phyloP scores from a whole-genome alignment of 2,329 filamentous ascomycete species.

The Capronia epimyces region DNA sequence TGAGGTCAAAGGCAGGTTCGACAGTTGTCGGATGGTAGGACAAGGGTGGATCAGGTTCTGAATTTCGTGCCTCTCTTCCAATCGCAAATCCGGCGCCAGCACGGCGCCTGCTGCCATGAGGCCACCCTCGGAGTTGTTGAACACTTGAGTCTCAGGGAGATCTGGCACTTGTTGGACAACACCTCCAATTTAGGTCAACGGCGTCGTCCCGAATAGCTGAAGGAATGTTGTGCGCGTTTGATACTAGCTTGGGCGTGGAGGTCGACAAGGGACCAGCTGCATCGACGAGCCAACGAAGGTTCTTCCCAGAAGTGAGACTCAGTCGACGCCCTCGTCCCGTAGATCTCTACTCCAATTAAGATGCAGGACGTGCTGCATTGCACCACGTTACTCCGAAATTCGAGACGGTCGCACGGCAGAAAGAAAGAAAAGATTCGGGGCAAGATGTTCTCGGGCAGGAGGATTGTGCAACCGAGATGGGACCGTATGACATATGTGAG shows the following conservation, averaged over 20 bases:
- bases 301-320: background rate
- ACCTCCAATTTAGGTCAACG: background rate
- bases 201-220: background rate
- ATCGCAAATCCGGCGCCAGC: constrained; percentile 11
- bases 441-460: background rate
- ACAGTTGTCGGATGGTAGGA: constrained; percentile 8
- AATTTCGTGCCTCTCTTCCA: constrained; percentile 15
- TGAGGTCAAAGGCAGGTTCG: constrained; percentile 5
- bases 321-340: constrained; percentile 5
- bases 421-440: background rate
- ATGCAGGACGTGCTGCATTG: constrained; percentile 9
- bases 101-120: constrained; percentile 20
- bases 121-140: background rate
- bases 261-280: background rate
- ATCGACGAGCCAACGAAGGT: background rate
- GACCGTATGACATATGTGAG: background rate
- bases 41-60: constrained; percentile 3
- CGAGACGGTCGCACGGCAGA: background rate
- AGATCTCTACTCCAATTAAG: constrained; percentile 5
- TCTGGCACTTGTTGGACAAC: background rate
- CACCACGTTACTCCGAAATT: background rate
- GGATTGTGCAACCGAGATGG: background rate
- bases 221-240: background rate
- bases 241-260: background rate
- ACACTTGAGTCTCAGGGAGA: background rate